Base-by-base conservation (phyloP, 2,329 filamentous ascomycete genomes). In the Aspergillus sp. region DNA sequence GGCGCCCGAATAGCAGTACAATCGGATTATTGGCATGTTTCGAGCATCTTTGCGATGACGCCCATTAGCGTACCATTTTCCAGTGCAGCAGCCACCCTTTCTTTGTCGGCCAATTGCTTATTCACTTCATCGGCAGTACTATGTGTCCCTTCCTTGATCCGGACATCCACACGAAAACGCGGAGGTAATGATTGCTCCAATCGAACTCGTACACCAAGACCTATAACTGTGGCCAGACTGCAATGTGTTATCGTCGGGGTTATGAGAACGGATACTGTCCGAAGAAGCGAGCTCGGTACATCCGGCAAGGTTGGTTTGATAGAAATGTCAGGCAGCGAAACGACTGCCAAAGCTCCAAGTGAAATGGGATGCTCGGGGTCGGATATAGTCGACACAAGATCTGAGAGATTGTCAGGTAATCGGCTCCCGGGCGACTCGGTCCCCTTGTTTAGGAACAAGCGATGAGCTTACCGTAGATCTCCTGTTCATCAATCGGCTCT, bases 161-260 rank as follows among this genome's bases (percentile, higher is more conserved):
- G 87, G 49, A 98, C 92, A 76, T 98, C 93, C 54, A 98, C 85
- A 39, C 95, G 87, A 76, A 95, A 99, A 70, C 94, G 91, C 36
- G 95, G 91, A 3, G 95, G 95, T 60, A 99, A 82, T 10, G 91
- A 90, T 75, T 96, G 90, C 79, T 98, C 93, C 23, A 99, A 84
- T 23, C 95, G 87, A 45, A 97, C 93, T 48, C 95, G 87, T 21
- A 99, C 92, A 13, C 93, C 95, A 15, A 99, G 84, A 0, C 95
- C 95, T 70, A 99, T 97, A 62, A 99, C 92, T 0, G 95, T 99
- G 32, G 95, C 95, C 43, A 99, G 85, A 54, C 91, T 96, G 81
- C 95, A 99, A 78, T 98, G 95, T 15, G 94, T 96, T 72, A 98
- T 95, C 25, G 95, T 99, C 9, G 95, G 95, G 10, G 95, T 99